phyloP scores from a whole-genome alignment of 495 filamentous ascomycete genomes.

The Copromyces sp. region DNA sequence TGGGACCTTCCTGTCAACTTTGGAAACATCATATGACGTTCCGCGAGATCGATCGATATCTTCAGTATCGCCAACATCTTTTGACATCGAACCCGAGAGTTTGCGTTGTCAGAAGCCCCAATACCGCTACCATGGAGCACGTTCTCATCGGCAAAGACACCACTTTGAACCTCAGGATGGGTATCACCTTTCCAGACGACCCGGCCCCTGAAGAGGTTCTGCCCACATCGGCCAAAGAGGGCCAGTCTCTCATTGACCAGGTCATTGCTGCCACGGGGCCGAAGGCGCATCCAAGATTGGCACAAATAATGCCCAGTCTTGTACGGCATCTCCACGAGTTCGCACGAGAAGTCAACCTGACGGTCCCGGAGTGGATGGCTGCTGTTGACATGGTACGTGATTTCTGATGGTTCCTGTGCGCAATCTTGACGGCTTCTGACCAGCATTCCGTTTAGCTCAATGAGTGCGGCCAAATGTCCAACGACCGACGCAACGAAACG shows the following conservation, averaged over 20 bases:
- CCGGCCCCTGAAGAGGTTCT: neutral
- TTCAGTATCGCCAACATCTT: neutral
- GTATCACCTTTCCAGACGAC: neutral
- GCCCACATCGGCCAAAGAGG: slow-evolving; percentile 15
- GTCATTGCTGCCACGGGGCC: slow-evolving; percentile 64
- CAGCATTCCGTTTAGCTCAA: slow-evolving; percentile 44
- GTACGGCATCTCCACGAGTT: slow-evolving; percentile 49
- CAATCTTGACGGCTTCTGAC: slow-evolving; percentile 1
- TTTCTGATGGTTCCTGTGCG: neutral
- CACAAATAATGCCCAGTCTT: slow-evolving; percentile 43
- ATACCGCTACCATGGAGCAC: neutral
- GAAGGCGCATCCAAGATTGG: slow-evolving; percentile 48
- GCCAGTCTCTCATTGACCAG: slow-evolving; percentile 55
- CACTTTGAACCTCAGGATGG: neutral
- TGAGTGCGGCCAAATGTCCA: slow-evolving; percentile 60
- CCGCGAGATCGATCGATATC: neutral
- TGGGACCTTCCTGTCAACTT: neutral
- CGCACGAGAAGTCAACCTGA: slow-evolving; percentile 48
- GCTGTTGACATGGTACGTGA: slow-evolving; percentile 34
- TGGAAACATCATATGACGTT: neutral
- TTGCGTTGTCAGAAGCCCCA: neutral
- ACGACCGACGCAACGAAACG: slow-evolving; percentile 62
- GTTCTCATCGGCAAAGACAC: neutral
- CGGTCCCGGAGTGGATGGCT: slow-evolving; percentile 41
- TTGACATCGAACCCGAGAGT: neutral